Percentiles rank a stretch among this genome's conserved stretches.
These are phyloP conservation scores for Ramularia endophylla DNA, from an alignment of 2,329 filamentous ascomycete species.

Conservation along the genomic window DNA sequence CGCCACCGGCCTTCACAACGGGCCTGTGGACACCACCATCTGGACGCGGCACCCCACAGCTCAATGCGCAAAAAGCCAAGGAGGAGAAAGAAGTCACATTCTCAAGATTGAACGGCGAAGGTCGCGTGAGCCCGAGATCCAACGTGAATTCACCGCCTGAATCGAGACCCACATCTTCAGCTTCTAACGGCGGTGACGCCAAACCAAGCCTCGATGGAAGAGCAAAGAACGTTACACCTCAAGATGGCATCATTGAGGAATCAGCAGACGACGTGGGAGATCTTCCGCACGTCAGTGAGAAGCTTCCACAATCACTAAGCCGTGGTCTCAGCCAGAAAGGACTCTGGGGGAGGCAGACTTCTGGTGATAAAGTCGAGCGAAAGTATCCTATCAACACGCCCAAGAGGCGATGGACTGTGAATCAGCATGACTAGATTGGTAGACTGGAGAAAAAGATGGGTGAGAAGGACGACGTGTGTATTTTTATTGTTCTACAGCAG, in stretches of 20 bases:
- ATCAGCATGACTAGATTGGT: conserved; percentile 17
- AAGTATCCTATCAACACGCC: conserved; percentile 11
- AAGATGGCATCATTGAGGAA: conserved; percentile 9
- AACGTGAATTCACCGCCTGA: conserved; percentile 27
- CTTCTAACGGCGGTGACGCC: background rate
- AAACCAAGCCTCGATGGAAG: conserved; percentile 1
- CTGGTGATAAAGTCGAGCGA: conserved; percentile 14
- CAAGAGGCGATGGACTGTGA: conserved; percentile 19
- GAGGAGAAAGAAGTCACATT: conserved; percentile 13
- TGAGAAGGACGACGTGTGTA: too few relatives aligned
- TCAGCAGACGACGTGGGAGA: conserved; percentile 13
- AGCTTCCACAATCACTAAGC: conserved; percentile 17
- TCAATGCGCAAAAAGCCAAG: conserved; percentile 18
- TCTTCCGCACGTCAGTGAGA: conserved; percentile 12
- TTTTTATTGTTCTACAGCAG: too few relatives aligned
- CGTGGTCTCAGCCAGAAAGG: conserved; percentile 31
- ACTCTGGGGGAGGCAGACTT: conserved; percentile 38
- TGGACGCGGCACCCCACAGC: conserved; percentile 17
- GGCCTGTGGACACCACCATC: conserved; percentile 37
- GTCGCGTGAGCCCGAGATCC: conserved; percentile 22
- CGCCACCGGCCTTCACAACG: conserved; percentile 18
- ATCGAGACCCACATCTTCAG: conserved; percentile 8
- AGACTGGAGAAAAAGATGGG: conserved; percentile 2
- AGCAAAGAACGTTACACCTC: conserved; percentile 4
- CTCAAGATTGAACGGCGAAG: conserved; percentile 9